Conservation (phyloP, 148 eudicot genomes). For the Silene conica region DNA sequence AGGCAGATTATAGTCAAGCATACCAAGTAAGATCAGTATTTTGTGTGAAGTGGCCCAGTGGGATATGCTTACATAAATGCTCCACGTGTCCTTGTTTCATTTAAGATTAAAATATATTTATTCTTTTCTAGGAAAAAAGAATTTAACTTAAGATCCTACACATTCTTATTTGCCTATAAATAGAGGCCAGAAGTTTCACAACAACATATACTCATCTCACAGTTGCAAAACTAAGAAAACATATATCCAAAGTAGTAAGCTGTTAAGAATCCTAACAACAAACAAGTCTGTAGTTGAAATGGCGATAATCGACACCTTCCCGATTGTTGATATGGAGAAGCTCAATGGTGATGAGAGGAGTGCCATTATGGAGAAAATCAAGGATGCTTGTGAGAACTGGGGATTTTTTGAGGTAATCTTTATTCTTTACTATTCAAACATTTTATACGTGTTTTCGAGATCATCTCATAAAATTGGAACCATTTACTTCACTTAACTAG, state of each 20-base stretch:
- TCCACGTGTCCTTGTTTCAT: conserved; percentile 27
- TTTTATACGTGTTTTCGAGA: neutral
- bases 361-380: conserved; percentile 41
- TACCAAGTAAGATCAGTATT: neutral
- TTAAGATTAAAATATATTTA: neutral
- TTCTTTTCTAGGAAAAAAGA: neutral
- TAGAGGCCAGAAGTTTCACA: conserved; percentile 4
- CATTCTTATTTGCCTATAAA: conserved; percentile 14
- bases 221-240: conserved; percentile 1
- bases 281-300: neutral
- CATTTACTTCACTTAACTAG: neutral
- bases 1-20: conserved; percentile 17
- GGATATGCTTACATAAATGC: conserved; percentile 31
- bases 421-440: no score
- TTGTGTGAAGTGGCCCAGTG: conserved; percentile 25
- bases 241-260: conserved; percentile 12
- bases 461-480: neutral
- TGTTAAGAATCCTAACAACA: neutral
- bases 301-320: conserved; percentile 54
- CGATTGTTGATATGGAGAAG: conserved; percentile 55
- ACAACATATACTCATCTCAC: conserved; percentile 1
- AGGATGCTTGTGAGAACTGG: conserved; percentile 75
- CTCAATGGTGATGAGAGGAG: conserved; percentile 49
- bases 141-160: neutral
- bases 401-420: conserved; percentile 60